A percentile compares a stretch with the other conserved stretches of the same genome.
These are phyloP conservation scores for Ascochyta lentis DNA, from an alignment of 2,329 filamentous ascomycete genomes.

Conservation along the genomic window DNA sequence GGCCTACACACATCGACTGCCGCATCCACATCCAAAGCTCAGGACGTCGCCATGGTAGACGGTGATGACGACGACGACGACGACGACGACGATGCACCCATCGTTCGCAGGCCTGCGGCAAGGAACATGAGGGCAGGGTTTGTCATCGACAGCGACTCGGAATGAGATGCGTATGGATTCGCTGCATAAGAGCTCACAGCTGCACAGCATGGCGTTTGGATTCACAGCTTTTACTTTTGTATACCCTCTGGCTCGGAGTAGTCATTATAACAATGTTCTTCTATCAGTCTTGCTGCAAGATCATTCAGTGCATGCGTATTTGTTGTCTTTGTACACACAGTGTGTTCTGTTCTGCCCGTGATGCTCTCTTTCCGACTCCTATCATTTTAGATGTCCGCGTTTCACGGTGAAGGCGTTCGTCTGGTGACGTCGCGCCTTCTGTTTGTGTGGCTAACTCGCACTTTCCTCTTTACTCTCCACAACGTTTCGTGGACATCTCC, in stretches of 20 bases:
- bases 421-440: constrained; percentile 21
- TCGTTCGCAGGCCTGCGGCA: constrained; percentile 43
- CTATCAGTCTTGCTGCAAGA: background rate
- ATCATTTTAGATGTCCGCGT: too few species aligned
- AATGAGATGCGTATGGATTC: constrained; percentile 29
- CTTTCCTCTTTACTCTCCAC: constrained; percentile 21
- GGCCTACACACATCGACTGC: constrained; percentile 12
- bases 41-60: constrained; percentile 37
- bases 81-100: constrained; percentile 48
- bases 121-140: constrained; percentile 52
- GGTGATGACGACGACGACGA: constrained; percentile 50
- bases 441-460: constrained; percentile 12
- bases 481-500: constrained; percentile 15
- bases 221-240: constrained; percentile 22
- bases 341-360: background rate
- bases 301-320: background rate
- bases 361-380: background rate
- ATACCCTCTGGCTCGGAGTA: constrained; percentile 28
- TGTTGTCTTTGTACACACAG: too few species aligned
- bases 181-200: background rate
- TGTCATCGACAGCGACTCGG: constrained; percentile 55
- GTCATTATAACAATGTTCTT: background rate
- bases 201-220: constrained; percentile 28
- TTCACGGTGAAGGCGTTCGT: background rate
- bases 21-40: constrained; percentile 4